Conservation (phyloP, 129 eudicot genomes). For the Centrapalus pauciflorus region DNA sequence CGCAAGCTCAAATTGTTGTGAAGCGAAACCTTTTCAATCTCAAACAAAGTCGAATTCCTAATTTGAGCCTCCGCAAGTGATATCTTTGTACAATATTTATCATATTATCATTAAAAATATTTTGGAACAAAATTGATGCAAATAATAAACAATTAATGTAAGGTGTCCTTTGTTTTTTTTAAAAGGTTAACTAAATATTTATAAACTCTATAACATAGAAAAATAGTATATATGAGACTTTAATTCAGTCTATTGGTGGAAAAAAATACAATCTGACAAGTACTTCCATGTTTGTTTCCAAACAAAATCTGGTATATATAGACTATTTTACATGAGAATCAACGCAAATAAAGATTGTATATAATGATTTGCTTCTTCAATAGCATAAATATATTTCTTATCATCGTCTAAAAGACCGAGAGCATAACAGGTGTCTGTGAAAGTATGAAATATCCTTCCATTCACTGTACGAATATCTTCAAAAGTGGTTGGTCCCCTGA, state of each 20-base stretch:
- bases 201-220: neutral
- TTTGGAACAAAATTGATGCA: no score
- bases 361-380: neutral
- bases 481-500: neutral
- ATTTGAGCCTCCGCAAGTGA: neutral
- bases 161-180: no score
- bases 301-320: neutral
- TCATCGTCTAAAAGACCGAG: neutral
- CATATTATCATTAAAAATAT: no score
- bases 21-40: neutral
- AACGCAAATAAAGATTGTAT: neutral
- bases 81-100: neutral
- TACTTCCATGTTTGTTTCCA: neutral
- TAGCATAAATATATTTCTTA: neutral
- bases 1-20: neutral
- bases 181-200: no score
- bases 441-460: neutral
- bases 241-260: neutral
- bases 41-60: neutral
- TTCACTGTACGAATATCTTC: neutral
- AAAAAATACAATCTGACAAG: no score
- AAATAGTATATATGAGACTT: neutral
- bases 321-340: neutral
- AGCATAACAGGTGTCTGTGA: neutral
- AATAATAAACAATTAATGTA: no score